Evolutionary conservation across 768 basidiomycete species (phyloP), one percentile per base, ranked within the genome.

Genomic region (Mrakia gelida): DNA sequence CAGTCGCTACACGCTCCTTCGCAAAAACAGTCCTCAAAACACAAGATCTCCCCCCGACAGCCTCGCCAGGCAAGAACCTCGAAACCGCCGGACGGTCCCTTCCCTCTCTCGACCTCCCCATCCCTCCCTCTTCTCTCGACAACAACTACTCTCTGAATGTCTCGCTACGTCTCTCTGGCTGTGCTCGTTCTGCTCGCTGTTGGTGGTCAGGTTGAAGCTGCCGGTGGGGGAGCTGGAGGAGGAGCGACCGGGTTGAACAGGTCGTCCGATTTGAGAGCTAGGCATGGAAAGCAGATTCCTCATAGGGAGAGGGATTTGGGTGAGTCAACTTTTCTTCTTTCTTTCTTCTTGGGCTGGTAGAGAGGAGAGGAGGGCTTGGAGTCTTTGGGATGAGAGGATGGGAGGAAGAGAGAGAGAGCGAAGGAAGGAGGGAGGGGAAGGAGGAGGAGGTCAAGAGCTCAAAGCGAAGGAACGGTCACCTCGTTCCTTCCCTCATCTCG

Each of bases 71-170:
- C 49, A 52, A 52, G 18, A 26, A 45, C 15, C 45, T 59, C 59
- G 54, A n/a, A 26, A 59, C 59, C 59, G 59, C 59, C 59, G 59
- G 59, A 67, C 65, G 30, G 32, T 67, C 65, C 30, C 71, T 32
- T 32, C 49, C 32, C 45, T 67, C 71, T 32, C 16, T 23, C 32
- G n/a, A n/a, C n/a, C 45, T 45, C 16, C 28, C 41, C n/a, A n/a
- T 49, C 70, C 38, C 28, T 9, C 23, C 70, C 18, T 16, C 70
- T 13, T 26, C 70, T 43, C 70, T 2, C 41, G 5, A 2, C 67
- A 15, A 43, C 30, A 16, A 41, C 41, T 38, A 38, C 21, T 10
- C 70, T 28, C 43, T 28, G 28, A 43, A 72, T 54, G n/a, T 52
- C 28, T 26, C 71, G 45, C 15, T 72, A n/a, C 49, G 21, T 32